Conservation (phyloP, 2,329 filamentous ascomycete genomes). For the Plenodomus biglobosus region DNA sequence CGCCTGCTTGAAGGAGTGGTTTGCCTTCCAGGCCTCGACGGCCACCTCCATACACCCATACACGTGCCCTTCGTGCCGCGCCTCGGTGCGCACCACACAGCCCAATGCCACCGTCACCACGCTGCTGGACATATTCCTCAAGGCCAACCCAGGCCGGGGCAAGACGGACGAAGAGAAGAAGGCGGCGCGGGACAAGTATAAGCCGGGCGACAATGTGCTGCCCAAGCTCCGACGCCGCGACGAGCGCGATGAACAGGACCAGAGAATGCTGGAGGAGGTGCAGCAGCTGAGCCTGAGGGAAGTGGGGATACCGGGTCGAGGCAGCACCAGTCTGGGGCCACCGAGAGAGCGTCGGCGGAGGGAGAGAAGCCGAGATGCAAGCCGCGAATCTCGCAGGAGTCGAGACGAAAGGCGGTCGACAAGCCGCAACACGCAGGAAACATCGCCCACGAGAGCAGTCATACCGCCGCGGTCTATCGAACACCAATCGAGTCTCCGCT, state of each 20-base stretch:
- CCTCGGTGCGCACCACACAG: slow-evolving; percentile 78
- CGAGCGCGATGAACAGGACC: slow-evolving; percentile 64
- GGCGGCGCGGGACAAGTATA: slow-evolving; percentile 75
- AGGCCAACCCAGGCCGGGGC: slow-evolving; percentile 74
- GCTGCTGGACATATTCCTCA: slow-evolving; percentile 82
- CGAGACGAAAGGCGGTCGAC: slow-evolving; percentile 27
- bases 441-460: slow-evolving; percentile 23
- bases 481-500: slow-evolving; percentile 86
- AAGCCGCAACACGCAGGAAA: slow-evolving; percentile 27
- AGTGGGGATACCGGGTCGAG: slow-evolving; percentile 53
- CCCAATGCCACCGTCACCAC: slow-evolving; percentile 91
- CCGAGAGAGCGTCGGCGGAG: slow-evolving; percentile 37
- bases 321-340: slow-evolving; percentile 46
- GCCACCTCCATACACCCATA: slow-evolving; percentile 62
- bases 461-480: slow-evolving; percentile 64
- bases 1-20: slow-evolving; percentile 95
- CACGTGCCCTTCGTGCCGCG: slow-evolving; percentile 92
- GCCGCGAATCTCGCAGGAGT: slow-evolving; percentile 32
- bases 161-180: slow-evolving; percentile 72
- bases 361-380: slow-evolving; percentile 45
- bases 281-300: slow-evolving; percentile 73
- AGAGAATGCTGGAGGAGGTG: slow-evolving; percentile 69
- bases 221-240: slow-evolving; percentile 58
- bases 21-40: slow-evolving; percentile 71
- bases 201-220: slow-evolving; percentile 77